phyloP scores from a whole-genome alignment of 1,139 yeast species.

The Geotrichum cucujoidarum region DNA sequence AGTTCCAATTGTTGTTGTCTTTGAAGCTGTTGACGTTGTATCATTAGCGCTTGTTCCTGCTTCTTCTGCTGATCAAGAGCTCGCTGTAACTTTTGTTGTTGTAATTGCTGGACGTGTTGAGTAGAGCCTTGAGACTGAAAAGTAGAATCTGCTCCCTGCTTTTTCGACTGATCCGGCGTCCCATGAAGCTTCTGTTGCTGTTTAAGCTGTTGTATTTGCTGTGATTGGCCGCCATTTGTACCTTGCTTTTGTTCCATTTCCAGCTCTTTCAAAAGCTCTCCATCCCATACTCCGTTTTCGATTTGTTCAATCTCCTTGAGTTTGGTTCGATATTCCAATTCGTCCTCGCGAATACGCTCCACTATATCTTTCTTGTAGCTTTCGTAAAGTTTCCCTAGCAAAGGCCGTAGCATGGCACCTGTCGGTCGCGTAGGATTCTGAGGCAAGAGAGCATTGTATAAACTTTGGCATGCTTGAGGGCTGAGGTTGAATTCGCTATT shows the following conservation, averaged over 20 bases:
- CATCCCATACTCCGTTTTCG: slow-evolving; percentile 38
- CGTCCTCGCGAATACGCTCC: slow-evolving; percentile 34
- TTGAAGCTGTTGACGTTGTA: slow-evolving; percentile 25
- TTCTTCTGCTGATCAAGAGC: slow-evolving; percentile 28
- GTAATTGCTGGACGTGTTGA: slow-evolving; percentile 23
- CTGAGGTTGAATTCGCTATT: slow-evolving; percentile 29
- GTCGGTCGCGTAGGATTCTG: slow-evolving; percentile 28
- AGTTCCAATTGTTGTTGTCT: slow-evolving; percentile 23
- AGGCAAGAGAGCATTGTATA: slow-evolving; percentile 29
- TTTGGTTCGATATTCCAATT: slow-evolving; percentile 31
- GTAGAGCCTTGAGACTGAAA: slow-evolving; percentile 12
- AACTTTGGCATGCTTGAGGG: slow-evolving; percentile 30
- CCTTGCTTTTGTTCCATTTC: slow-evolving; percentile 6
- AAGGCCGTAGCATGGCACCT: slow-evolving; percentile 28
- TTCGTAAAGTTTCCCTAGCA: slow-evolving; percentile 31
- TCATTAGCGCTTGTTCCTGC: slow-evolving; percentile 25
- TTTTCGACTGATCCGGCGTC: slow-evolving; percentile 28
- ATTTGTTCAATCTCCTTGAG: slow-evolving; percentile 36
- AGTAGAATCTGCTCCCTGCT: slow-evolving; percentile 21
- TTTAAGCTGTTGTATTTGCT: slow-evolving; percentile 23
- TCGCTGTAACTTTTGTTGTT: slow-evolving; percentile 25
- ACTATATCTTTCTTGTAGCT: slow-evolving; percentile 31
- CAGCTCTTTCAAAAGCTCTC: slow-evolving; percentile 28
- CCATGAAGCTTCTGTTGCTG: slow-evolving; percentile 24
- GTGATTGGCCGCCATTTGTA: slow-evolving; percentile 2